Conservation (phyloP, 2,329 filamentous ascomycete genomes). For the Cercospora canescens region DNA sequence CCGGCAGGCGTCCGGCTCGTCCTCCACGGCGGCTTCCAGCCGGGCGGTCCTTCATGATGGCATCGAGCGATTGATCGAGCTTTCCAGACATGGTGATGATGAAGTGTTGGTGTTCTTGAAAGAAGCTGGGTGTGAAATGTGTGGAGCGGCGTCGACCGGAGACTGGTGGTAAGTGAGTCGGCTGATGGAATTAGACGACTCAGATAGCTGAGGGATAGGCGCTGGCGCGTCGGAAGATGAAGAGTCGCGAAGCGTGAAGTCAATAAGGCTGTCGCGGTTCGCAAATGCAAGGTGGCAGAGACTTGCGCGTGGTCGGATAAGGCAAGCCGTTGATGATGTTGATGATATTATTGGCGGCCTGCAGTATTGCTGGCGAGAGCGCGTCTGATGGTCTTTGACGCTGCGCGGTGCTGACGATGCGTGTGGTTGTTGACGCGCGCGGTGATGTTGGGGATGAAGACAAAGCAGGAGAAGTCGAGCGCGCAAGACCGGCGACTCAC, state of each 20-base stretch:
- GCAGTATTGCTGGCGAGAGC: slow-evolving; percentile 5
- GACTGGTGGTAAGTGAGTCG: slow-evolving; percentile 7
- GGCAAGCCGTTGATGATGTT: not conserved
- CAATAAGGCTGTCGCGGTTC: slow-evolving; percentile 12
- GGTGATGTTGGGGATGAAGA: slow-evolving; percentile 9
- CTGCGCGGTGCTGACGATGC: slow-evolving; percentile 15
- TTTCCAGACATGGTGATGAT: slow-evolving; percentile 77
- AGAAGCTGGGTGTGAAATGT: slow-evolving; percentile 6
- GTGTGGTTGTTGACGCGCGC: slow-evolving; percentile 1
- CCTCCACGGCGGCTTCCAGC: slow-evolving; percentile 46
- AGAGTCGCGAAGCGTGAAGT: slow-evolving; percentile 7
- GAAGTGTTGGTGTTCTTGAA: slow-evolving; percentile 13
- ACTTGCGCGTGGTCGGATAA: slow-evolving; percentile 9
- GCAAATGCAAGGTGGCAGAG: slow-evolving; percentile 18
- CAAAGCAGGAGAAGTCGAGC: not conserved
- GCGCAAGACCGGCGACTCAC: not conserved
- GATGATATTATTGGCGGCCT: not conserved
- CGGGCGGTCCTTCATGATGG: slow-evolving; percentile 82
- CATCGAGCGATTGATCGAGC: slow-evolving; percentile 94
- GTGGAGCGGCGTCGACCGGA: slow-evolving; percentile 5
- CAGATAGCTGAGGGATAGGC: slow-evolving; percentile 17
- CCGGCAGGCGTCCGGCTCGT: slow-evolving; percentile 44
- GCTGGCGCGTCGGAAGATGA: slow-evolving; percentile 12
- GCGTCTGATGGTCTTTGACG: slow-evolving; percentile 11
- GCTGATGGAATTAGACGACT: slow-evolving; percentile 4